A percentile compares a stretch with the other conserved stretches of the same genome.
Evolutionary conservation across 768 basidiomycete genomes (phyloP).

Genomic region (Kwoniella sp.): DNA sequence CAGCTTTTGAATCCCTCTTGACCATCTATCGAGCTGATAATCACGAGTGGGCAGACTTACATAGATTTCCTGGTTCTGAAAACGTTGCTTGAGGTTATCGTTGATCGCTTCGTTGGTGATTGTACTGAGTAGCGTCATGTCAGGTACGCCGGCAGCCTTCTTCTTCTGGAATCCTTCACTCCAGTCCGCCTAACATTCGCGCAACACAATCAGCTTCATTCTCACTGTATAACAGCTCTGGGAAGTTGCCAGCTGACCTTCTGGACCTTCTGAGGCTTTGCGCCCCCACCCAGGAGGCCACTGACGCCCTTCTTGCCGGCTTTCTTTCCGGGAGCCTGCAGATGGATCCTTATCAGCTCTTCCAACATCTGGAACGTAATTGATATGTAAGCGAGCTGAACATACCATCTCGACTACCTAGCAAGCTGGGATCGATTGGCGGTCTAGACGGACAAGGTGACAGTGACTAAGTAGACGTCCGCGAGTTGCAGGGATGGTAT

Average conservation of each 20-base stretch:
- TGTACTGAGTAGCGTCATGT: constrained; percentile 96
- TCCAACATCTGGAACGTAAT: neutral
- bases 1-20: neutral
- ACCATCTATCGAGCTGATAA: neutral
- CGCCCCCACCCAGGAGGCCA: constrained; percentile 42
- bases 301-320: constrained; percentile 55
- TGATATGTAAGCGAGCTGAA: constrained; percentile 4
- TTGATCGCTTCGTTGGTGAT: constrained; percentile 98
- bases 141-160: constrained; percentile 95
- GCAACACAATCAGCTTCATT: neutral
- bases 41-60: constrained; percentile 44
- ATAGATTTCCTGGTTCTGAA: constrained; percentile 93
- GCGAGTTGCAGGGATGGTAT: no score
- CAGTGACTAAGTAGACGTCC: no score
- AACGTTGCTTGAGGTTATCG: constrained; percentile 95
- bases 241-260: constrained; percentile 34
- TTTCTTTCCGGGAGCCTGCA: constrained; percentile 55
- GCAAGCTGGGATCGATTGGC: neutral
- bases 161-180: constrained; percentile 98
- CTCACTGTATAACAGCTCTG: neutral
- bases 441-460: no score
- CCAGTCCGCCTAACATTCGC: constrained; percentile 83
- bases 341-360: neutral
- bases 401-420: constrained; percentile 11
- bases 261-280: constrained; percentile 31